phyloP scores from a whole-genome alignment of 495 filamentous ascomycete genomes.

The Hypoxylon subgilvum region DNA sequence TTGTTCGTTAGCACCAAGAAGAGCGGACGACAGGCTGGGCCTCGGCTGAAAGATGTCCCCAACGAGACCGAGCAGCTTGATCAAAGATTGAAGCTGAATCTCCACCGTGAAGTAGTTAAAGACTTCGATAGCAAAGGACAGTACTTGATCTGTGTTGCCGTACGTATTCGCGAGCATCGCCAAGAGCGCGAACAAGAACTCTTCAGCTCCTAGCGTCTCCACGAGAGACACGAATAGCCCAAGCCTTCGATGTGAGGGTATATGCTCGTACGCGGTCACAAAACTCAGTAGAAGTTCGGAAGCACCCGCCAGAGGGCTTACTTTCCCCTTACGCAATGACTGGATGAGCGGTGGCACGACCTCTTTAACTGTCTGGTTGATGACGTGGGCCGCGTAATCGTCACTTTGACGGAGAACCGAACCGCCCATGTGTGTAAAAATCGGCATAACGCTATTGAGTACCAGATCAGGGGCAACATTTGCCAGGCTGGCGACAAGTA shows the following conservation, averaged over 20 bases:
- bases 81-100: constrained; percentile 71
- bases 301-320: constrained; percentile 75
- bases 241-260: constrained; percentile 81
- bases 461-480: constrained; percentile 84
- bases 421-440: constrained; percentile 96
- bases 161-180: constrained; percentile 76
- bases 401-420: constrained; percentile 88
- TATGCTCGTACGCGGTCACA: constrained; percentile 90
- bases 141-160: constrained; percentile 55
- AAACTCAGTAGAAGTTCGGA: constrained; percentile 90
- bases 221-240: constrained; percentile 81
- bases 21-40: constrained; percentile 66
- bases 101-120: constrained; percentile 63
- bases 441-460: constrained; percentile 96
- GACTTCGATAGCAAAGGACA: constrained; percentile 61
- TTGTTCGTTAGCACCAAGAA: constrained; percentile 71
- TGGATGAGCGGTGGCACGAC: constrained; percentile 90
- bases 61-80: constrained; percentile 74
- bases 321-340: constrained; percentile 78
- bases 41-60: constrained; percentile 74
- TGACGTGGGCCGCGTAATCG: constrained; percentile 93
- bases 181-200: constrained; percentile 77
- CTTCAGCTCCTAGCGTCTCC: constrained; percentile 78
- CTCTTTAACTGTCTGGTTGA: constrained; percentile 84
- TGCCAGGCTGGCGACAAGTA: constrained; percentile 85